Evolutionary conservation across 352 stramenopile species (phyloP).

Genomic region (Thalassiosira hispida): DNA sequence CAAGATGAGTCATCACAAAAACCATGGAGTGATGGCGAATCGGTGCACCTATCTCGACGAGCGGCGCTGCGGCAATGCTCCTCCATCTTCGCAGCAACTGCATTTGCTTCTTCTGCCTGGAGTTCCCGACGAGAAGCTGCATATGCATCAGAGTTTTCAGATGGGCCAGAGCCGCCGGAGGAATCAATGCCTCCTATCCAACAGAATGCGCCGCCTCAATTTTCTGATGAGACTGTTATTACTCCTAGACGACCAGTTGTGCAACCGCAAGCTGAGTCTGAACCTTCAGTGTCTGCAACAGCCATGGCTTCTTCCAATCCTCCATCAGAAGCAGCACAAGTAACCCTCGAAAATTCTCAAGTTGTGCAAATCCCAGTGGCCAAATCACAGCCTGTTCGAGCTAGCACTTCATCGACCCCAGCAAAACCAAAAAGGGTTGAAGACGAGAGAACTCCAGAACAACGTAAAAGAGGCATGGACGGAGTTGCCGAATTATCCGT

Average conservation of each 20-base stretch:
- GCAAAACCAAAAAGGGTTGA: no score
- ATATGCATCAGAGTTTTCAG: background rate
- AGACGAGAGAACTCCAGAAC: background rate
- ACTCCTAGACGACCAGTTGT: background rate
- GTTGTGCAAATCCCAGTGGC: background rate
- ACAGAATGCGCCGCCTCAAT: background rate
- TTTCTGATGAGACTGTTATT: background rate
- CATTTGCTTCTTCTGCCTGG: background rate
- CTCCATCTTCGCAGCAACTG: background rate
- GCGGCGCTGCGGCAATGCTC: background rate
- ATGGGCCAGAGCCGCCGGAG: background rate
- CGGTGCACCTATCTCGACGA: background rate
- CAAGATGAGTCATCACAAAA: background rate
- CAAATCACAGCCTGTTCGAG: background rate
- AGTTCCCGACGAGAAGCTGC: background rate
- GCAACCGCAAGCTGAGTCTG: background rate
- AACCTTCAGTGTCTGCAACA: background rate
- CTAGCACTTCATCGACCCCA: background rate
- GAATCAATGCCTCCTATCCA: background rate
- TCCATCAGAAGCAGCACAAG: background rate
- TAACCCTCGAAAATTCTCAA: slow-evolving; percentile 4
- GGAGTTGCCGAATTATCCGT: slow-evolving; percentile 9
- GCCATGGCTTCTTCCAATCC: background rate
- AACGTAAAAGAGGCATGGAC: background rate
- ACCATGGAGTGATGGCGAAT: background rate